Evolutionary conservation across 371 early-diverging fungal genomes (phyloP), one percentile per base, ranked within the genome.

Genomic region (Phascolomyces articulosus): DNA sequence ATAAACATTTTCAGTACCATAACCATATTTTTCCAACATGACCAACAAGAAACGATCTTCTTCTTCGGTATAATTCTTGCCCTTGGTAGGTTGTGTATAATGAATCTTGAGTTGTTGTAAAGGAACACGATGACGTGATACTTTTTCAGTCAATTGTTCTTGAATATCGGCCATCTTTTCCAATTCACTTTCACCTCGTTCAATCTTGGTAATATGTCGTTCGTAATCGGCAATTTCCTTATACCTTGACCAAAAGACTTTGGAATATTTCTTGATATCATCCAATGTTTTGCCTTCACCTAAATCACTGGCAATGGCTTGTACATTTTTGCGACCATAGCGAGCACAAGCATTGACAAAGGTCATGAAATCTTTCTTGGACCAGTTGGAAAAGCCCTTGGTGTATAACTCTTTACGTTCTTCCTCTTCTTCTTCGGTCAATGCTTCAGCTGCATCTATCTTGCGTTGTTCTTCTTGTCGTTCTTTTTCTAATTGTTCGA

Each of bases 31-130:
- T 41, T 94, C 93, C 68, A 98, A 80, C 79, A 86, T 86, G 29
- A 97, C 95, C 34, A 98, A 75, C 72, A 98, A 67, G 78, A 96
- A 98, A 10, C 96, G 91, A 76, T 98, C 99, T 77, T 98, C 99
- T 44, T 96, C 97, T 66, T 98, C 98, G 3, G 94, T 94, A 70
- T 87, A 97, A 66, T 91, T 92, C 70, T 95, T 96, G 60, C 96
- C 95, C 63, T 90, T 93, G 51, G 87, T 91, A 7, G 83, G 80
- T 62, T 89, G 89, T 68, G 84, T 86, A 72, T 97, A 96, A 4
- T 89, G 87, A 40, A 98, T 87, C 76, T 88, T 87, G 61, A 97
- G 83, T 68, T 97, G 93, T 63, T 93, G 91, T 40, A 96, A 79
- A 10, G 98, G 96, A 13, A 90, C 77, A 34, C 90, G 89, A 60